A percentile compares a stretch with the other conserved stretches of the same genome.
Evolutionary conservation across 371 early-diverging fungal genomes (phyloP).

Genomic region (Mucor mucedo): DNA sequence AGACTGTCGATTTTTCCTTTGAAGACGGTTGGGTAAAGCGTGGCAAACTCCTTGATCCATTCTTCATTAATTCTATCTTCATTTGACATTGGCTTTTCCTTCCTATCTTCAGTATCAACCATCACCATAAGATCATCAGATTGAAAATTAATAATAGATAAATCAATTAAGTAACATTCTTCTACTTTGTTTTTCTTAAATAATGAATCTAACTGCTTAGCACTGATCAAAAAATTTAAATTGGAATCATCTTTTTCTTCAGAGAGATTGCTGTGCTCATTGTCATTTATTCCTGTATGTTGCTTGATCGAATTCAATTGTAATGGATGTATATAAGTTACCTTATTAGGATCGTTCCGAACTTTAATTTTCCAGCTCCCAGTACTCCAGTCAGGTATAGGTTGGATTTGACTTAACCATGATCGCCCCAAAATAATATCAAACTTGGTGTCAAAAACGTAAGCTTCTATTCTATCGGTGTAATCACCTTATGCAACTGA

Average conservation of each 20-base stretch:
- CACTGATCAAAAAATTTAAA: neutral
- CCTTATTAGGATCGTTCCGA: neutral
- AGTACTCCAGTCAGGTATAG: constrained; percentile 10
- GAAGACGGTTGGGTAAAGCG: constrained; percentile 5
- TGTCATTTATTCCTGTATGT: neutral
- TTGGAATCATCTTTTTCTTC: neutral
- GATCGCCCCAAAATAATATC: constrained; percentile 9
- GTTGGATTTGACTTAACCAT: constrained; percentile 9
- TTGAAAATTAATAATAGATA: neutral
- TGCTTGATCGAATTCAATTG: neutral
- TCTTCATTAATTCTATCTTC: neutral
- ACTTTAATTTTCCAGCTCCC: constrained; percentile 3
- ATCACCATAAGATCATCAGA: neutral
- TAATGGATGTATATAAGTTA: neutral
- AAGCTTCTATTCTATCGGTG: constrained; percentile 1
- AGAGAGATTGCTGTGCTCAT: neutral
- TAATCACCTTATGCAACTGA: neutral
- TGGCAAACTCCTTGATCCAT: neutral
- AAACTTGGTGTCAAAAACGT: constrained; percentile 16
- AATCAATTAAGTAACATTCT: constrained; percentile 1
- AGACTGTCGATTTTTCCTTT: constrained; percentile 5
- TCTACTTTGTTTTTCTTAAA: constrained; percentile 5
- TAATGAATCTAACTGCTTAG: constrained; percentile 3
- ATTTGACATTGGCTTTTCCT: neutral
- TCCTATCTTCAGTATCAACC: neutral